Evolutionary conservation across 768 basidiomycete genomes (phyloP).

Genomic region (Agrocybe pediades): DNA sequence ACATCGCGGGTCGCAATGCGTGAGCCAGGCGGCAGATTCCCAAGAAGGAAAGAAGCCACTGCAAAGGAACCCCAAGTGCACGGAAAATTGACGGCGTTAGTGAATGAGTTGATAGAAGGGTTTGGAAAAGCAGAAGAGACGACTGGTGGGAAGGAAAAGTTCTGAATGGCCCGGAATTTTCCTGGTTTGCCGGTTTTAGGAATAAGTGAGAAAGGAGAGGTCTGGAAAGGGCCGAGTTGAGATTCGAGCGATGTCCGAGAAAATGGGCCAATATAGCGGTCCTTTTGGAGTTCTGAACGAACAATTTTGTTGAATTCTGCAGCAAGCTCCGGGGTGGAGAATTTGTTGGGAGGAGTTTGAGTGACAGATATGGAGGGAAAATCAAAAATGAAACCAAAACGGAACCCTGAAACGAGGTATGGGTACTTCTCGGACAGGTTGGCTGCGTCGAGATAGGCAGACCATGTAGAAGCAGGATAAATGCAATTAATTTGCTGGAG

Average conservation of each 20-base stretch:
- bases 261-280: constrained; percentile 31
- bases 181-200: constrained; percentile 30
- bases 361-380: too few species aligned
- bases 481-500: neutral
- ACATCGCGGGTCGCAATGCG: constrained; percentile 38
- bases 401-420: too few species aligned
- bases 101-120: constrained; percentile 29
- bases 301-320: constrained; percentile 17
- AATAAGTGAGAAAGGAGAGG: constrained; percentile 33
- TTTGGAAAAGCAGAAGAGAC: neutral
- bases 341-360: constrained; percentile 28
- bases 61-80: constrained; percentile 46
- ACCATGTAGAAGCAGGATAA: neutral
- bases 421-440: too few species aligned
- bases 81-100: constrained; percentile 33
- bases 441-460: neutral
- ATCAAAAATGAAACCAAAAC: too few species aligned
- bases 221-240: constrained; percentile 36
- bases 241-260: constrained; percentile 19
- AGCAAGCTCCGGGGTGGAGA: constrained; percentile 10
- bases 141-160: constrained; percentile 30
- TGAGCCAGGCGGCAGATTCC: constrained; percentile 33
- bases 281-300: constrained; percentile 14
- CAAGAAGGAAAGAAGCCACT: constrained; percentile 26
- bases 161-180: constrained; percentile 32